Conservation (phyloP, 169 alveolate genomes). For the Cyclospora cayetanensis region DNA sequence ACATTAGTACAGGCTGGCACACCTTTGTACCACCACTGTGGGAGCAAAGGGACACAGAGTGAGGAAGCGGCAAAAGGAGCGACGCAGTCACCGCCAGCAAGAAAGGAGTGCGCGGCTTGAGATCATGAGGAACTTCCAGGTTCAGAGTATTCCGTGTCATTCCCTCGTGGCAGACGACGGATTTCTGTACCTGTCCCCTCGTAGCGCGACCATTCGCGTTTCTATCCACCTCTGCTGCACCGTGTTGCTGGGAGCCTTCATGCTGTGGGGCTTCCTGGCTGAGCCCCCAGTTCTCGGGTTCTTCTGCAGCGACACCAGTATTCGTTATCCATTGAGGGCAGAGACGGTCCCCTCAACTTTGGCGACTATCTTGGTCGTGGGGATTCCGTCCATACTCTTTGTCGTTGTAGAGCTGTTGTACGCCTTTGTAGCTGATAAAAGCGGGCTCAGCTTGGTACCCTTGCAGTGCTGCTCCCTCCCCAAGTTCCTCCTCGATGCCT, state of each 20-base stretch:
- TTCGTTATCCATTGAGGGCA: slow-evolving; percentile 63
- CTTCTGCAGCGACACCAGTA: slow-evolving; percentile 66
- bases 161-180: not conserved
- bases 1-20: too few relatives aligned
- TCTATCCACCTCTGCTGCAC: slow-evolving; percentile 31
- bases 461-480: slow-evolving; percentile 39
- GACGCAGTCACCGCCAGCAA: too few relatives aligned
- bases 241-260: slow-evolving; percentile 28
- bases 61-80: too few relatives aligned
- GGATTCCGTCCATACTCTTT: slow-evolving; percentile 5
- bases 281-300: slow-evolving; percentile 56
- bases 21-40: too few relatives aligned
- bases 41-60: too few relatives aligned
- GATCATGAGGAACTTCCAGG: not conserved
- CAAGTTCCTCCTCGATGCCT: not conserved
- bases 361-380: slow-evolving; percentile 44
- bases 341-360: slow-evolving; percentile 65
- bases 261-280: not conserved
- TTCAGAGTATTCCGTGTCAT: not conserved
- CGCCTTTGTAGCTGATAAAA: not conserved
- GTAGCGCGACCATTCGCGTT: not conserved
- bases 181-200: not conserved
- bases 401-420: slow-evolving; percentile 37
- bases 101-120: too few relatives aligned
- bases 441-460: not conserved